phyloP scores from a whole-genome alignment of 1,284 basidiomycete species.

The Heterobasidion irregulare region DNA sequence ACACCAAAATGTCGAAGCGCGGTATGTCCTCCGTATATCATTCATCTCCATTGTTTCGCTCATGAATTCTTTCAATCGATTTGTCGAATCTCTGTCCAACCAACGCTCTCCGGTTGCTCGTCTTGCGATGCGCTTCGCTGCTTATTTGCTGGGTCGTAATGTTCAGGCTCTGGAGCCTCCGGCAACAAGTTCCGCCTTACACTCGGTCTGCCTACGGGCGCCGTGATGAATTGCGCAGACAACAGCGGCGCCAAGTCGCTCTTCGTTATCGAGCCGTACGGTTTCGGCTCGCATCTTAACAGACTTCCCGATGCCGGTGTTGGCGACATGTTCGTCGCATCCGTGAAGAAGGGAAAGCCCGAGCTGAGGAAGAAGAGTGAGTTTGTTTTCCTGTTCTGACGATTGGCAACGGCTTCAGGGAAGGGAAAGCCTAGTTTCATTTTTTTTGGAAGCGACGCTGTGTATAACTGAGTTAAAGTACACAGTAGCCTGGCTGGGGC shows the following conservation, averaged over 20 bases:
- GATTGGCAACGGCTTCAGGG: neutral
- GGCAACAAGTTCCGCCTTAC: conserved; percentile 98
- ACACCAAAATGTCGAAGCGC: conserved; percentile 14
- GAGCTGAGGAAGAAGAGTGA: conserved; percentile 99
- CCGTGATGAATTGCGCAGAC: conserved; percentile 99
- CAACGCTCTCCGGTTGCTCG: no score
- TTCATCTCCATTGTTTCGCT: neutral
- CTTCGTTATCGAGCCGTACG: conserved; percentile 86
- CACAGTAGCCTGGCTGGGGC: neutral
- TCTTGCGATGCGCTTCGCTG: no score
- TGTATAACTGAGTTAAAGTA: no score
- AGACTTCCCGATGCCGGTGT: conserved; percentile 97
- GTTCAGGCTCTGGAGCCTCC: conserved; percentile 29
- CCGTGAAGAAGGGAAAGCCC: conserved; percentile 99
- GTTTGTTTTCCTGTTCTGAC: conserved; percentile 21
- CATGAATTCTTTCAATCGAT: neutral
- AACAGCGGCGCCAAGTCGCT: conserved; percentile 99
- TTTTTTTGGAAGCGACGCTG: neutral
- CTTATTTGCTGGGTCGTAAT: neutral
- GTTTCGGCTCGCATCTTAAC: conserved; percentile 95
- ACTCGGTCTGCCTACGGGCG: conserved; percentile 95
- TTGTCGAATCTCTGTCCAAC: neutral
- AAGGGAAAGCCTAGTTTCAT: neutral
- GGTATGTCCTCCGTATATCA: conserved; percentile 2
- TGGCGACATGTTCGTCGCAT: conserved; percentile 98